Base-by-base conservation (phyloP, 2,329 filamentous ascomycete genomes). In the Monilinia aucupariae region DNA sequence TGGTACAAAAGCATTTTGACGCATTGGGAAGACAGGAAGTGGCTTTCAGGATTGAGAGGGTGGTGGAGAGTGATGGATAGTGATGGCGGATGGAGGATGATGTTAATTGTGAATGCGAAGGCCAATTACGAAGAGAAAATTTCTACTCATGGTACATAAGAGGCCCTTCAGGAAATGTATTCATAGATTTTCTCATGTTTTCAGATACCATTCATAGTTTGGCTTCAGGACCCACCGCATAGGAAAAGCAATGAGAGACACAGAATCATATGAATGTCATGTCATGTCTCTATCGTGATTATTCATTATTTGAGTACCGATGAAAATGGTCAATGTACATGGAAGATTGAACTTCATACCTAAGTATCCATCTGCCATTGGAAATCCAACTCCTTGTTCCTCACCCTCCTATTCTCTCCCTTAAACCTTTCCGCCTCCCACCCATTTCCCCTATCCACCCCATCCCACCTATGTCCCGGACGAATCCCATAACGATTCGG, bases 341-440 rank as follows among this genome's bases (percentile, higher is more conserved):
- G 15, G 43, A 17, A 49, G 20, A 27, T 6, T 8, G 27, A n/a
- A 27, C 22, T 54, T 47, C 20, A 5, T 34, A 47, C n/a, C 30
- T 82, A 94, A 76, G 92, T 90, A 77, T 97, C 94, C 88, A 96
- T 94, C 80, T 97, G 91, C 94, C 93, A 99, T 39, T 89, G 86
- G 76, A 97, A 97, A 71, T 93, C 87, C 72, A 97, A 76, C 39
- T 88, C 88, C 75, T 90, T 89, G 70, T 89, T 85, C 74, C 92
- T 86, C 71, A 87, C 85, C 69, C 84, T 84, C 69, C 85, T 80
- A 75, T 97, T 97, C 68, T 92, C 80, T 2, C 92, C 90, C 74
- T 89, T 91, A 78, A 97, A 97, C 78, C 92, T 89, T 73, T 97
- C 88, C 66, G 85, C 89, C 78, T 99, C 94, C 74, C 97, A 97